phyloP scores from a whole-genome alignment of 306 rosid genomes.

The Rosa persica region DNA sequence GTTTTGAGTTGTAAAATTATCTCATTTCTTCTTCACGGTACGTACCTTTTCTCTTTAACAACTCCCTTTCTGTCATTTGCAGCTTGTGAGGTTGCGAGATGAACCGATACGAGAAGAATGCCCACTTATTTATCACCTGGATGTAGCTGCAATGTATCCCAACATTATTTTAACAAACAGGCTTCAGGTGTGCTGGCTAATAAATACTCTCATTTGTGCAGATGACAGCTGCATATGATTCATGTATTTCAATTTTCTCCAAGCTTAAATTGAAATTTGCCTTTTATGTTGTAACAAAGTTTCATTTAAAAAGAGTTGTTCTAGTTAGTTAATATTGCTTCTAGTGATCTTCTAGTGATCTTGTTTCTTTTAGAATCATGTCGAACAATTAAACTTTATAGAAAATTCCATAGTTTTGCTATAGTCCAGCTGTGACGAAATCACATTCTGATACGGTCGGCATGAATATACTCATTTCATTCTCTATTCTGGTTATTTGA shows the following conservation, averaged over 20 bases:
- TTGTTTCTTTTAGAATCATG: slow-evolving; percentile 1
- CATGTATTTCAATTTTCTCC: not conserved
- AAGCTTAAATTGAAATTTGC: slow-evolving; percentile 5
- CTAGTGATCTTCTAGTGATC: not conserved
- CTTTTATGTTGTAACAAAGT: not conserved
- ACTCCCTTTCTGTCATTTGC: slow-evolving; percentile 31
- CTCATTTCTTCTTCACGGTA: not conserved
- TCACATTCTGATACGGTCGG: not conserved
- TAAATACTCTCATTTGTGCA: slow-evolving; percentile 14
- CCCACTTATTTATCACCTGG: slow-evolving; percentile 96
- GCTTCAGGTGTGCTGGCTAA: slow-evolving; percentile 74
- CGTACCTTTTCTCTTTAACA: slow-evolving; percentile 12
- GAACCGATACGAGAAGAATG: slow-evolving; percentile 79
- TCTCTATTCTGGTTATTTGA: not conserved
- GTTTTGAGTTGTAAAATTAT: not conserved
- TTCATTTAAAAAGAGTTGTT: not conserved
- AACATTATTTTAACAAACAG: slow-evolving; percentile 94
- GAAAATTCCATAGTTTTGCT: not conserved
- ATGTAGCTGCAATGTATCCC: slow-evolving; percentile 99
- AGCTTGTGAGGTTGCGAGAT: slow-evolving; percentile 79
- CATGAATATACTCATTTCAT: not conserved
- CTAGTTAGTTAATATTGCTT: not conserved
- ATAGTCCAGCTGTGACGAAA: not conserved
- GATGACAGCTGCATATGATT: slow-evolving; percentile 11
- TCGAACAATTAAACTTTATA: not conserved